A percentile compares a stretch with the other conserved stretches of the same genome.
Conservation (phyloP, 2,329 filamentous ascomycete species). For the Ophiostoma himal-ulmi region DNA sequence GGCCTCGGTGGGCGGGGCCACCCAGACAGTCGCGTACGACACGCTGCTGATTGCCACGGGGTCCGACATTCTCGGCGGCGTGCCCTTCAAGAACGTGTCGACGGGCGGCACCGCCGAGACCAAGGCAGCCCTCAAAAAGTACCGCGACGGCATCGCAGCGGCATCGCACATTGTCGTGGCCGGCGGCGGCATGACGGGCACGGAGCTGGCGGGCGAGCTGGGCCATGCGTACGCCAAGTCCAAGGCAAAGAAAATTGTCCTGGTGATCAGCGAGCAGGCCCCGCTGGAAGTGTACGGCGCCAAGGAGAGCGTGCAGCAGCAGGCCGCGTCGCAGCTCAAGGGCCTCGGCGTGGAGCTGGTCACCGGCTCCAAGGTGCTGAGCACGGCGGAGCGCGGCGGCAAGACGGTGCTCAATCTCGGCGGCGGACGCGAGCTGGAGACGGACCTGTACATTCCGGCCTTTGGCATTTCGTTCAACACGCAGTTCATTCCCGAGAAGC, state of each 20-base stretch:
- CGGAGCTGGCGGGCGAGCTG: conserved; percentile 49
- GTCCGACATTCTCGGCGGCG: conserved; percentile 36
- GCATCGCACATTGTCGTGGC: conserved; percentile 47
- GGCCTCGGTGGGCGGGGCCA: not conserved
- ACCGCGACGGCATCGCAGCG: conserved; percentile 36
- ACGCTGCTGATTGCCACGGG: conserved; percentile 53
- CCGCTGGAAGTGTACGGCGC: not conserved
- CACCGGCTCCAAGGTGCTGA: not conserved
- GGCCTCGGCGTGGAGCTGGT: not conserved
- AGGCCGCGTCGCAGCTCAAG: not conserved
- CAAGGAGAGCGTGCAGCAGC: conserved; percentile 5
- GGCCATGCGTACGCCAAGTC: conserved; percentile 40
- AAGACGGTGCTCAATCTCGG: not conserved
- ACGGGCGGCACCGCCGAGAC: conserved; percentile 5
- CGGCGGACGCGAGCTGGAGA: conserved; percentile 2
- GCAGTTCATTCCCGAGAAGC: conserved; percentile 28
- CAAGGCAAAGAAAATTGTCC: not conserved
- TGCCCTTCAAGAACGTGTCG: conserved; percentile 47
- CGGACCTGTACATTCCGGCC: conserved; percentile 41
- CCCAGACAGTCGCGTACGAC: conserved; percentile 42
- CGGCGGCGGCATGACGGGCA: conserved; percentile 47
- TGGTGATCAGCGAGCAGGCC: not conserved
- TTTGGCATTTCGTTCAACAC: conserved; percentile 43
- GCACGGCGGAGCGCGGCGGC: not conserved
- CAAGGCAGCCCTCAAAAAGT: conserved; percentile 30